Percentiles rank a stretch among this genome's conserved stretches.
These are phyloP conservation scores for Vitis hybrid DNA, from an alignment of 177 flowering plant genomes.

Conservation along the genomic window DNA sequence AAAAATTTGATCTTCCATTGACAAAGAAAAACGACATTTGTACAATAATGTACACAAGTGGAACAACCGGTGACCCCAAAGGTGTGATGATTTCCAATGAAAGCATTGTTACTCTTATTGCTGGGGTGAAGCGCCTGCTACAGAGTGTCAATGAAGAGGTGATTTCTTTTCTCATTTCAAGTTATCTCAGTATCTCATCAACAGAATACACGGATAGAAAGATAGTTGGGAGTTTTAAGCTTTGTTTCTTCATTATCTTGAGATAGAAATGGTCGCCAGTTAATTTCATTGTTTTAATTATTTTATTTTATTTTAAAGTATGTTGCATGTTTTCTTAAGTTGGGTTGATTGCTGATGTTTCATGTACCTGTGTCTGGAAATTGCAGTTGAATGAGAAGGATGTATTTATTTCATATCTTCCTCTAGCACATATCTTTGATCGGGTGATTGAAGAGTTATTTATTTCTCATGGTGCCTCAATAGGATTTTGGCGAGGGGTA, in stretches of 20 bases:
- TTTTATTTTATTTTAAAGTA: neutral
- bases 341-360: too few relatives aligned
- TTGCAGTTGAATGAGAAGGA: constrained; percentile 58
- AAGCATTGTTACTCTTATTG: constrained; percentile 65
- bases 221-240: neutral
- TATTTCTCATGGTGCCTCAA: constrained; percentile 74
- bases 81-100: constrained; percentile 89
- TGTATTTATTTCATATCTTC: constrained; percentile 88
- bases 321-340: neutral
- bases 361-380: too few relatives aligned
- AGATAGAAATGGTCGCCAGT: neutral
- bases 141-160: constrained; percentile 67
- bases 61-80: constrained; percentile 98
- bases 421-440: constrained; percentile 95
- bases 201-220: neutral
- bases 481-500: constrained; percentile 99
- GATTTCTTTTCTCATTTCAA: constrained; percentile 16
- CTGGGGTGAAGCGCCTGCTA: constrained; percentile 65
- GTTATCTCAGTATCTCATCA: neutral
- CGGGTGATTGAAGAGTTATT: constrained; percentile 84
- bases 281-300: neutral
- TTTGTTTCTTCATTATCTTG: neutral
- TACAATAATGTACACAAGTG: constrained; percentile 99
- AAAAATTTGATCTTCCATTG: constrained; percentile 63
- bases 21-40: constrained; percentile 73